phyloP scores from a whole-genome alignment of 139 green algal genomes.

The Bryopsis sp. region DNA sequence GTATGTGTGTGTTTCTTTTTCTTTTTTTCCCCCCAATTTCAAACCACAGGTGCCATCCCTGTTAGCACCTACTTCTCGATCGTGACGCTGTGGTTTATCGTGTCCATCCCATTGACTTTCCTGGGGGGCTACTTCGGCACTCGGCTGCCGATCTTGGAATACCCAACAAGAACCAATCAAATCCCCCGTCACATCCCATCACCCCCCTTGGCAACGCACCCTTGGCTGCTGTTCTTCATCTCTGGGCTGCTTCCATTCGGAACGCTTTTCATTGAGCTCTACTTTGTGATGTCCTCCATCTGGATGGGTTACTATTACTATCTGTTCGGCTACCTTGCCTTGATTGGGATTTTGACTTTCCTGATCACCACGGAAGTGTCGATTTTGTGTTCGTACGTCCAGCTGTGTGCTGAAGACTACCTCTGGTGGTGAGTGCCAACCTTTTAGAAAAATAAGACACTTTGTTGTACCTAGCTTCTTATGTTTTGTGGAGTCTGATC shows the following conservation, averaged over 20 bases:
- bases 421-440: slow-evolving; percentile 70
- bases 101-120: slow-evolving; percentile 73
- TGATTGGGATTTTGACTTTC: slow-evolving; percentile 73
- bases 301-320: slow-evolving; percentile 97
- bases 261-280: slow-evolving; percentile 94
- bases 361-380: slow-evolving; percentile 78
- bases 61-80: slow-evolving; percentile 81
- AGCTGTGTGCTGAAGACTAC: slow-evolving; percentile 91
- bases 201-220: slow-evolving; percentile 62
- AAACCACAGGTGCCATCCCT: slow-evolving; percentile 71
- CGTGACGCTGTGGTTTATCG: slow-evolving; percentile 79
- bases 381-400: slow-evolving; percentile 78
- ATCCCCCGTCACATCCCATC: slow-evolving; percentile 91
- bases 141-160: slow-evolving; percentile 41
- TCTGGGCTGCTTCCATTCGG: slow-evolving; percentile 89
- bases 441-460: too few relatives aligned
- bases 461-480: too few relatives aligned
- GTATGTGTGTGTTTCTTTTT: too few relatives aligned
- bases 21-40: too few relatives aligned
- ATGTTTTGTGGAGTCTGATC: too few relatives aligned
- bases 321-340: slow-evolving; percentile 83
- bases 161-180: slow-evolving; percentile 87
- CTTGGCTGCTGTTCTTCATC: slow-evolving; percentile 65
- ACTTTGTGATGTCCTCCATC: slow-evolving; percentile 89
- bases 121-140: slow-evolving; percentile 46